These are phyloP conservation scores for Phytophthora podocarpi DNA, from an alignment of 352 stramenopile genomes.

Conservation along the genomic window DNA sequence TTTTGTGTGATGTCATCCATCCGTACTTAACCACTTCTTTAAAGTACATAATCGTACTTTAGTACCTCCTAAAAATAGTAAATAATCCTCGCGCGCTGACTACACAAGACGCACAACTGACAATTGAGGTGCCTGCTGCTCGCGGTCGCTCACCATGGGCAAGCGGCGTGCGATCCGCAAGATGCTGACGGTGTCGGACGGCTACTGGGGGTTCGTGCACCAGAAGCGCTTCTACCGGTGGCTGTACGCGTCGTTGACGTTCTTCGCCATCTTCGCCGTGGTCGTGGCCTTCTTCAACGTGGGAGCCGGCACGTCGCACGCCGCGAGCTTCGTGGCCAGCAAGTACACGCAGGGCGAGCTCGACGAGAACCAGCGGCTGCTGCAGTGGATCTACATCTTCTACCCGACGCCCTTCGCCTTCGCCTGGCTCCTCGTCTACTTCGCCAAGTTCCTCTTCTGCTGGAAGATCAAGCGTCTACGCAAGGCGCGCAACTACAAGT, in stretches of 20 bases:
- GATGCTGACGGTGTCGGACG: slow-evolving; percentile 77
- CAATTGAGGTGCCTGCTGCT: background rate
- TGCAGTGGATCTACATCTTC: slow-evolving; percentile 79
- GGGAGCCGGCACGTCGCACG: slow-evolving; percentile 55
- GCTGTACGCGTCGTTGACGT: slow-evolving; percentile 71
- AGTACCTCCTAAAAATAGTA: background rate
- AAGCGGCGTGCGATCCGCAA: slow-evolving; percentile 65
- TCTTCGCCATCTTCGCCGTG: slow-evolving; percentile 80
- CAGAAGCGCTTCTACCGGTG: slow-evolving; percentile 78
- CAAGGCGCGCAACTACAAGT: slow-evolving; percentile 82
- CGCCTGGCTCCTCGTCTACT: slow-evolving; percentile 81
- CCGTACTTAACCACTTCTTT: background rate
- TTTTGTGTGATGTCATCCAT: slow-evolving; percentile 22
- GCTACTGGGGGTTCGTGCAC: slow-evolving; percentile 81
- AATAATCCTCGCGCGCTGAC: slow-evolving; percentile 7
- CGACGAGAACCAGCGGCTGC: slow-evolving; percentile 74
- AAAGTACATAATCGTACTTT: background rate
- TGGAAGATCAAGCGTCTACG: slow-evolving; percentile 78
- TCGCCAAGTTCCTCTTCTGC: slow-evolving; percentile 81
- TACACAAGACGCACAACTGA: too few relatives aligned
- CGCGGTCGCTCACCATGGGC: slow-evolving; percentile 43
- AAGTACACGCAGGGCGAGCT: slow-evolving; percentile 62
- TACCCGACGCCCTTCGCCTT: slow-evolving; percentile 71
- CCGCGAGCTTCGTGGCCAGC: slow-evolving; percentile 50
- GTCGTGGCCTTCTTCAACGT: slow-evolving; percentile 80